Evolutionary conservation across 2,329 filamentous ascomycete species (phyloP).

Genomic region (Apiospora phragmitis): DNA sequence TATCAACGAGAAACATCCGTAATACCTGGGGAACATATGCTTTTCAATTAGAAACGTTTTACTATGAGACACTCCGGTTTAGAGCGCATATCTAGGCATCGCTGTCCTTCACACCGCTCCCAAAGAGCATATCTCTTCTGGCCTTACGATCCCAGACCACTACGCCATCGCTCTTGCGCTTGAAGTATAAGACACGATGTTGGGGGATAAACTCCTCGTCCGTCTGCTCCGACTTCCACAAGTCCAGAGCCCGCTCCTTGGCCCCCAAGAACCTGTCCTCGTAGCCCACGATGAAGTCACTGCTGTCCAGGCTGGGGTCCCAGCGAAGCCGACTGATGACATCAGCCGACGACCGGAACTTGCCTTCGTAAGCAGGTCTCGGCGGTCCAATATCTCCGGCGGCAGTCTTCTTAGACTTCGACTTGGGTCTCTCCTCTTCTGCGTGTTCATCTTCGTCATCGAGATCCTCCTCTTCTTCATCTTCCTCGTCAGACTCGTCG

Average conservation of each 20-base stretch:
- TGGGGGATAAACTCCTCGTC: conserved; percentile 68
- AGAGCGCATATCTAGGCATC: not conserved
- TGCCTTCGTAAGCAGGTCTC: conserved; percentile 38
- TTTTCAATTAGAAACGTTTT: not conserved
- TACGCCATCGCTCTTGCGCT: conserved; percentile 47
- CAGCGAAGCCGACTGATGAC: conserved; percentile 61
- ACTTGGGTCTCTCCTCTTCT: conserved; percentile 7
- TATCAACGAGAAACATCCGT: not conserved
- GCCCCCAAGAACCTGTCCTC: conserved; percentile 59
- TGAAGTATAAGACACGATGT: conserved; percentile 64
- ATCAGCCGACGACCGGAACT: conserved; percentile 57
- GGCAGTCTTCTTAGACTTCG: conserved; percentile 23
- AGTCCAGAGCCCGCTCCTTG: conserved; percentile 52
- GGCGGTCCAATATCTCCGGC: conserved; percentile 6
- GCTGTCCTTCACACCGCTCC: conserved; percentile 44
- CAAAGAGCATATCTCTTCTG: conserved; percentile 57
- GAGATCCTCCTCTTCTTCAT: conserved; percentile 43
- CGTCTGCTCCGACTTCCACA: conserved; percentile 63
- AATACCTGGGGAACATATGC: not conserved
- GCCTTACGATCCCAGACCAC: conserved; percentile 59
- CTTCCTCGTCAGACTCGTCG: conserved; percentile 35
- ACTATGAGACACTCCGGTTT: not conserved
- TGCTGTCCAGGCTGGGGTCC: conserved; percentile 54
- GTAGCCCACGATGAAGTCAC: conserved; percentile 60
- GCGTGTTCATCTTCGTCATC: conserved; percentile 31